Evolutionary conservation across 1,139 yeast species (phyloP), one percentile per base, ranked within the genome.

Genomic region (Taphrina deformans): DNA sequence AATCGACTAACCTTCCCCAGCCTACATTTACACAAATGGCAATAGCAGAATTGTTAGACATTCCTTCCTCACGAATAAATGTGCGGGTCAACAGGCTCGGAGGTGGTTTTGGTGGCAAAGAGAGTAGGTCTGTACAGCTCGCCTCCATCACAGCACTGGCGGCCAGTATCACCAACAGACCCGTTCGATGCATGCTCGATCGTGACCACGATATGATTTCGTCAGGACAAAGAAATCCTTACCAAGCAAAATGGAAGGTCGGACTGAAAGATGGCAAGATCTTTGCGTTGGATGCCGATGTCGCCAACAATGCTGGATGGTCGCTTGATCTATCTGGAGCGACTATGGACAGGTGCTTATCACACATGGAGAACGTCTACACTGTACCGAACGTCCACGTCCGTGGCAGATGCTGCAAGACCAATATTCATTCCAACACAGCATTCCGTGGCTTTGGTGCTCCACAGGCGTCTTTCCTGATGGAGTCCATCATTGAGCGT

Each of bases 51-150:
- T 77, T 76, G 5, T 73, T 79, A 5, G 80, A 79, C 5, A 77
- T 79, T 16, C 80, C 81, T 2, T 73, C 78, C 3, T 73, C 76
- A 31, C 73, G 78, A 40, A 73, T 79, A 58, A 80, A 79, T 10
- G 74, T 73, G 21, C 70, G 78, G 10, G 79, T 75, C 27, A 79
- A 79, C 69, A 75, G 88, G 64, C 73, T 85, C 16, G 88, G 88
- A 26, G 88, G 88, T 41, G 88, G 88, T 0, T 79, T 85, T 67
- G 88, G 88, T 18, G 88, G 88, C 26, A 81, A 87, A 69, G 78
- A 83, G 72, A 71, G 82, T 70, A 65, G 85, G 72, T 70, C 77
- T 66, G 73, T 79, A 23, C 79, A 76, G 65, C 70, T 76, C 24
- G 76, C 81, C n/a, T 74, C 79, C n/a, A 72, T 80, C 44, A 80